Percentiles rank a stretch among this genome's conserved stretches.
phyloP scores from a whole-genome alignment of 106 monocot genomes.

The Ottelia alismoides region DNA sequence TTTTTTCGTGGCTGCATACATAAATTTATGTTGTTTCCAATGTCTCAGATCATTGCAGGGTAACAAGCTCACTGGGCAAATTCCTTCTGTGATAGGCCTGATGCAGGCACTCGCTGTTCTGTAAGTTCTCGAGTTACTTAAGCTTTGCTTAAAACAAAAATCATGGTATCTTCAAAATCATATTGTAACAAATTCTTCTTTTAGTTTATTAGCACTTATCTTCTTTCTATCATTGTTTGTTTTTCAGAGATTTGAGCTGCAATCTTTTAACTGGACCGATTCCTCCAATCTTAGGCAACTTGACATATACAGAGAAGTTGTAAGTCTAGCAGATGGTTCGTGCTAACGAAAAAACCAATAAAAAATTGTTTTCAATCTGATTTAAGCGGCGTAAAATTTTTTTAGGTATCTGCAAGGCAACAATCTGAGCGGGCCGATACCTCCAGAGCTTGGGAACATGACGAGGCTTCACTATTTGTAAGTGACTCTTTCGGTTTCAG shows the following conservation, averaged over 20 bases:
- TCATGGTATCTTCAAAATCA: too few relatives aligned
- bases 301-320: conserved; percentile 94
- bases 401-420: conserved; percentile 84
- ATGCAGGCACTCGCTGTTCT: conserved; percentile 97
- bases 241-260: conserved; percentile 73
- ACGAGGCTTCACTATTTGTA: conserved; percentile 82
- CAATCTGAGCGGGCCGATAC: conserved; percentile 64
- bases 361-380: background rate
- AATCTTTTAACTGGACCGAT: conserved; percentile 65
- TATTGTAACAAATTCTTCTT: too few relatives aligned
- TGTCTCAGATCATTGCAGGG: conserved; percentile 97
- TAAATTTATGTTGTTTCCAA: too few relatives aligned
- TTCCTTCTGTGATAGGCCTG: conserved; percentile 88
- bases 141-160: too few relatives aligned
- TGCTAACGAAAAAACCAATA: background rate
- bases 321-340: conserved; percentile 40
- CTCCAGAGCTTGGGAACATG: conserved; percentile 95
- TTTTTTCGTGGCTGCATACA: too few relatives aligned
- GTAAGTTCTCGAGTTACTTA: too few relatives aligned
- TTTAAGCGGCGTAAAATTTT: too few relatives aligned
- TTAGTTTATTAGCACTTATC: too few relatives aligned
- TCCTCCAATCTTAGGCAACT: conserved; percentile 89
- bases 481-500: conserved; percentile 9
- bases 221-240: background rate
- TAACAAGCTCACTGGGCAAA: conserved; percentile 66